Conservation (phyloP, 2,329 filamentous ascomycete species). For the Neospermospora avenae region DNA sequence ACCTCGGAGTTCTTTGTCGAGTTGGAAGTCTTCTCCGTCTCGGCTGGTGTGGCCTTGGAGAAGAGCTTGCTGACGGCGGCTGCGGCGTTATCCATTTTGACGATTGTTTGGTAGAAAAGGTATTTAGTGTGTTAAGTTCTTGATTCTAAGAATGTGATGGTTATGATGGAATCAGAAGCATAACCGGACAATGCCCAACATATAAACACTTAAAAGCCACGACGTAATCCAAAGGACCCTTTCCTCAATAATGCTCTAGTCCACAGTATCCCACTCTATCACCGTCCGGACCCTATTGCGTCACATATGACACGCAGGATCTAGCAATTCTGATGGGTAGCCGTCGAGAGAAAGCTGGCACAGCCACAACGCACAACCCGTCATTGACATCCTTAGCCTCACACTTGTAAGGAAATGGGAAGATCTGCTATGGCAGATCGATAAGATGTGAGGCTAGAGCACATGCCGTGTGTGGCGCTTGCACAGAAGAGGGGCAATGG, state of each 20-base stretch:
- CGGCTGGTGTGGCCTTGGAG: conserved; percentile 7
- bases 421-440: background rate
- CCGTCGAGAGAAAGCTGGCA: background rate
- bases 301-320: background rate
- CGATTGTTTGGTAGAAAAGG: background rate
- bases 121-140: too few species aligned
- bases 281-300: background rate
- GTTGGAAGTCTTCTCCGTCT: background rate
- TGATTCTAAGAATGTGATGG: background rate
- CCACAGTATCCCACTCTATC: background rate
- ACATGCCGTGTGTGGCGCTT: too few species aligned
- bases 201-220: background rate
- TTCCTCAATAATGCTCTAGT: background rate
- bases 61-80: conserved; percentile 21
- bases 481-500: too few species aligned
- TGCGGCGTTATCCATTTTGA: conserved; percentile 20
- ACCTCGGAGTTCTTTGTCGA: too few species aligned
- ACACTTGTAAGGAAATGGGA: background rate
- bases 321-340: background rate
- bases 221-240: background rate
- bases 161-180: background rate
- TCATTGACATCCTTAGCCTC: background rate
- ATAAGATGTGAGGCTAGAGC: too few species aligned
- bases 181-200: background rate
- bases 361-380: conserved; percentile 3